Evolutionary conservation across 768 basidiomycete species (phyloP).

Genomic region (Trametes cingulata): DNA sequence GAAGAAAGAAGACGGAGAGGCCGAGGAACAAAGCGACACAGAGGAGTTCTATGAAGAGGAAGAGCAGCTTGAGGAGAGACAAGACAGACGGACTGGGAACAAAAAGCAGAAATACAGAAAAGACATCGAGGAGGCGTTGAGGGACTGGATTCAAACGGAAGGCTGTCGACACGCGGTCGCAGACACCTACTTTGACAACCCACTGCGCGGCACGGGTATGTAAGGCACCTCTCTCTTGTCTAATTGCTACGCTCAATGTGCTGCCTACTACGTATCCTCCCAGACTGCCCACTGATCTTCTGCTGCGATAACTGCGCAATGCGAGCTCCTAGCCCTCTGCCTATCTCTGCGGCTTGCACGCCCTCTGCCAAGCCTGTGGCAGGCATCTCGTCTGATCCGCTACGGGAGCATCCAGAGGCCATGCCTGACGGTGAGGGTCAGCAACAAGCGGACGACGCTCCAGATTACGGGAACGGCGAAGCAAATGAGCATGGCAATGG

Average conservation of each 20-base stretch:
- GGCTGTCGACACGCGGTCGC: constrained; percentile 32
- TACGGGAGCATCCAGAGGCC: too few relatives aligned
- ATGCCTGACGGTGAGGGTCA: too few relatives aligned
- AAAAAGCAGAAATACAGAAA: constrained; percentile 11
- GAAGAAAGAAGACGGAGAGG: not conserved
- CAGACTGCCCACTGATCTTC: not conserved
- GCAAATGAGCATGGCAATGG: too few relatives aligned
- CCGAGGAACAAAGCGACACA: not conserved
- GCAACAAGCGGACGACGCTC: too few relatives aligned
- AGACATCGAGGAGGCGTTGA: constrained; percentile 34
- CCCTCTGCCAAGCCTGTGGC: too few relatives aligned
- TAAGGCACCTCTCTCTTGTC: not conserved
- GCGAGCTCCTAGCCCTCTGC: too few relatives aligned
- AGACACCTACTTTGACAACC: constrained; percentile 36
- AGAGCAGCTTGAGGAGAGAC: not conserved
- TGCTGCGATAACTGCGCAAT: not conserved
- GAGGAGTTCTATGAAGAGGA: not conserved
- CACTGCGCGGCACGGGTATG: constrained; percentile 17
- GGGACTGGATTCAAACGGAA: constrained; percentile 31
- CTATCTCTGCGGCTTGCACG: too few relatives aligned
- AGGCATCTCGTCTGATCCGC: too few relatives aligned
- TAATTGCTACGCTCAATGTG: not conserved
- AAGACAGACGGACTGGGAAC: not conserved
- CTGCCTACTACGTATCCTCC: too few relatives aligned
- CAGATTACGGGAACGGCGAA: too few relatives aligned